phyloP scores from a whole-genome alignment of 2,329 filamentous ascomycete species.

The Pseudogymnoascus sp. region DNA sequence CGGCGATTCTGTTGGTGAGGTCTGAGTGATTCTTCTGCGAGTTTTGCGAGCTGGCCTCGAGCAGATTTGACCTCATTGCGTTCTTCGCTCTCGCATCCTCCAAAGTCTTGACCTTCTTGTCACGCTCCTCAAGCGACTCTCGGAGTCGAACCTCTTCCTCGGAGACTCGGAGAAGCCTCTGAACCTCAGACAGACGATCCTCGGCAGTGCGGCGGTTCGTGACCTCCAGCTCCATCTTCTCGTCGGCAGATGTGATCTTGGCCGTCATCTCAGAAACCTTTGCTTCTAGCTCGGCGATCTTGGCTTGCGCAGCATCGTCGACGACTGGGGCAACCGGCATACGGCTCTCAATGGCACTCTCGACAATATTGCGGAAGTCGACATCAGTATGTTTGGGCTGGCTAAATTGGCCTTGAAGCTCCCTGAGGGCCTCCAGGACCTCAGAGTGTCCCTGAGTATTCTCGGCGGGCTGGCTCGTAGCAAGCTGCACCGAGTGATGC shows the following conservation, averaged over 20 bases:
- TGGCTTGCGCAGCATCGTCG: constrained; percentile 30
- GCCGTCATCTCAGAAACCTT: constrained; percentile 62
- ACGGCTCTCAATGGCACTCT: constrained; percentile 51
- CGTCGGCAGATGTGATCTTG: constrained; percentile 54
- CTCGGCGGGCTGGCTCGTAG: constrained; percentile 17
- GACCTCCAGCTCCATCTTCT: constrained; percentile 55
- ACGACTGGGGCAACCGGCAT: constrained; percentile 41
- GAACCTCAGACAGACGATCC: constrained; percentile 63
- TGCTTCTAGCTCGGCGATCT: constrained; percentile 28
- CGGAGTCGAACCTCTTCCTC: constrained; percentile 60
- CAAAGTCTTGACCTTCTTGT: constrained; percentile 53
- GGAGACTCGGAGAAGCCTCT: constrained; percentile 57
- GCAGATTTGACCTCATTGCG: constrained; percentile 52
- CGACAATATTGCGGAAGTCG: constrained; percentile 53
- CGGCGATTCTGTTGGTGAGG: constrained; percentile 45
- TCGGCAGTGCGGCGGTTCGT: constrained; percentile 57
- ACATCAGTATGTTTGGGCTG: constrained; percentile 36
- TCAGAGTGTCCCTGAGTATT: constrained; percentile 31
- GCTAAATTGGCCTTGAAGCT: constrained; percentile 48
- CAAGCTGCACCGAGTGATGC: constrained; percentile 37
- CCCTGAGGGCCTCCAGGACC: constrained; percentile 58
- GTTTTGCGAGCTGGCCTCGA: constrained; percentile 58
- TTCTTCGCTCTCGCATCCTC: constrained; percentile 48
- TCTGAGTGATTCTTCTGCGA: constrained; percentile 46
- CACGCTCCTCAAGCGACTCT: constrained; percentile 58